These are phyloP conservation scores for Oryza longistaminata DNA, from an alignment of 176 grass and related monocot species.

Conservation along the genomic window DNA sequence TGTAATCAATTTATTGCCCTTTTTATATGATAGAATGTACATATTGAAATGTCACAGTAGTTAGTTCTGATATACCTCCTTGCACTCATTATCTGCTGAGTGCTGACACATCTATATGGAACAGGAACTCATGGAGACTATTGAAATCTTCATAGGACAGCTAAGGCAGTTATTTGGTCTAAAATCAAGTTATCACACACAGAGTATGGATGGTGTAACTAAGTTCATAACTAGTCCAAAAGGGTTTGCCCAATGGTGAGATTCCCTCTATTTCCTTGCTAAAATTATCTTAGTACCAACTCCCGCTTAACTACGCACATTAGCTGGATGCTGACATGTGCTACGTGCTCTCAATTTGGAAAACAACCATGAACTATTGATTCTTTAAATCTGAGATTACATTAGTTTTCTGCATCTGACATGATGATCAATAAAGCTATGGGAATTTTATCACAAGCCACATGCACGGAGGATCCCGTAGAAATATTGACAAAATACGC, in stretches of 20 bases:
- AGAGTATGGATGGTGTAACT: conserved; percentile 36
- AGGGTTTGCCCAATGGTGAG: conserved; percentile 89
- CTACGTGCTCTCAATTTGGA: background rate
- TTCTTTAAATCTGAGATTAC: background rate
- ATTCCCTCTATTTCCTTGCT: conserved; percentile 25
- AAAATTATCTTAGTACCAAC: background rate
- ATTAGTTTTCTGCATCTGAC: background rate
- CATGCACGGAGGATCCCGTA: background rate
- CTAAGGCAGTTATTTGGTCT: conserved; percentile 92
- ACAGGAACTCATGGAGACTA: conserved; percentile 85
- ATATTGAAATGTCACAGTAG: background rate
- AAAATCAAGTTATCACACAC: conserved; percentile 58
- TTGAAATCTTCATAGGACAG: conserved; percentile 90
- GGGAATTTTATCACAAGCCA: background rate
- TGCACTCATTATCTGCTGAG: conserved; percentile 36
- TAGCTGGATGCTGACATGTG: background rate
- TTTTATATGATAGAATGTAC: background rate
- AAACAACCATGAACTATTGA: background rate
- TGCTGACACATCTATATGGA: conserved; percentile 33
- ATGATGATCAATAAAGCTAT: background rate
- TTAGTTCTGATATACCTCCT: background rate
- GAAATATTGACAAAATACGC: background rate
- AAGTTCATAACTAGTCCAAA: conserved; percentile 84
- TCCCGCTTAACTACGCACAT: background rate
- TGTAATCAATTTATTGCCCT: conserved; percentile 27